phyloP scores from a whole-genome alignment of 306 rosid species.

The Vachellia collinsii region DNA sequence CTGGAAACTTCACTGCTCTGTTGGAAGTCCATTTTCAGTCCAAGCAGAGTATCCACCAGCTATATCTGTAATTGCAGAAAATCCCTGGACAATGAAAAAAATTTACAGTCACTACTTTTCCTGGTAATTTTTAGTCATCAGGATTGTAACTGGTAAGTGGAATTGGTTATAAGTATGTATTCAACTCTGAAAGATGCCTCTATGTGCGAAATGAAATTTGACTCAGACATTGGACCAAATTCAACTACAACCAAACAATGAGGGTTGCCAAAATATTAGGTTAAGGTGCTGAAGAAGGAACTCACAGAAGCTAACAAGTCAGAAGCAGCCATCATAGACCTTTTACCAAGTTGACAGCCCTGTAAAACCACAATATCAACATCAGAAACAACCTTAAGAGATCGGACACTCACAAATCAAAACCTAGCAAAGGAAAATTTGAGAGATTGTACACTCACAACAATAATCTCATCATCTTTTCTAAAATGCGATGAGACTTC shows the following conservation, averaged over 20 bases:
- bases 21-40: constrained; percentile 76
- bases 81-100: constrained; percentile 58
- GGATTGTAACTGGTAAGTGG: not conserved
- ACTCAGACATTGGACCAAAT: constrained; percentile 37
- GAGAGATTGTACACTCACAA: constrained; percentile 54
- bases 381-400: not conserved
- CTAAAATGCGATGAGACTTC: constrained; percentile 63
- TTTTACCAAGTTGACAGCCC: constrained; percentile 71
- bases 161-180: not conserved
- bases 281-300: not conserved
- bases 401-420: not conserved
- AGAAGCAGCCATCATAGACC: constrained; percentile 69
- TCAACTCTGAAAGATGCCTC: not conserved
- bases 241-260: constrained; percentile 24
- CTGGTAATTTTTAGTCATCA: not conserved
- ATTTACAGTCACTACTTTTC: not conserved
- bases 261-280: constrained; percentile 30
- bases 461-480: constrained; percentile 78
- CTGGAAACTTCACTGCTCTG: constrained; percentile 47
- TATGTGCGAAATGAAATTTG: not conserved
- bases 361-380: constrained; percentile 19
- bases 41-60: constrained; percentile 94
- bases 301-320: constrained; percentile 67
- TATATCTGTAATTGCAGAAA: constrained; percentile 71
- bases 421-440: not conserved